phyloP scores from a whole-genome alignment of 192 early-diverging fungal genomes.

The Backusella westeae region DNA sequence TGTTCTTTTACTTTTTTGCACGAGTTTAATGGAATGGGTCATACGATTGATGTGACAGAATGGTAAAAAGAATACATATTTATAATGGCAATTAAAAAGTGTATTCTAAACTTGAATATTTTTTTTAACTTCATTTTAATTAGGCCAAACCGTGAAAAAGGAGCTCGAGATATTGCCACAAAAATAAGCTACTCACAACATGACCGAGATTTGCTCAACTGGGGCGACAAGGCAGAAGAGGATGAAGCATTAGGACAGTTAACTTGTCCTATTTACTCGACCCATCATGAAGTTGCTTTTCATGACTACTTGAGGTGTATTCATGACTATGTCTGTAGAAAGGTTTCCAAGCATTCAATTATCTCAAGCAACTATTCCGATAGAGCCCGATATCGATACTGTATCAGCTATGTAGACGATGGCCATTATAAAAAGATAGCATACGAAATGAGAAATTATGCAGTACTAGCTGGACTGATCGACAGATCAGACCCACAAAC shows the following conservation, averaged over 20 bases:
- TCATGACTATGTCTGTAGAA: neutral
- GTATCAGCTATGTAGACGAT: neutral
- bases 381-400: neutral
- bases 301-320: neutral
- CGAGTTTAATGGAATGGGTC: neutral
- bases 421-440: neutral
- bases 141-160: neutral
- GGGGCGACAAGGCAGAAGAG: neutral
- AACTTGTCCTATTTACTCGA: neutral
- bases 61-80: neutral
- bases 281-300: neutral
- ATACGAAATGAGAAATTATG: neutral
- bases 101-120: neutral
- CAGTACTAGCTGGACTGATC: slow-evolving; percentile 39
- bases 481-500: slow-evolving; percentile 31
- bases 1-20: neutral
- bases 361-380: neutral
- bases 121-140: neutral
- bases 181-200: neutral
- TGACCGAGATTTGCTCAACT: neutral
- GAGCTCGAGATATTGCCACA: neutral
- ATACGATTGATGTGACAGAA: neutral
- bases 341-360: neutral
- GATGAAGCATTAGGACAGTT: neutral
- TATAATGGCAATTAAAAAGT: too few species aligned